These are phyloP conservation scores for Colletotrichum sp. DNA, from an alignment of 2,329 filamentous ascomycete genomes.

Conservation along the genomic window DNA sequence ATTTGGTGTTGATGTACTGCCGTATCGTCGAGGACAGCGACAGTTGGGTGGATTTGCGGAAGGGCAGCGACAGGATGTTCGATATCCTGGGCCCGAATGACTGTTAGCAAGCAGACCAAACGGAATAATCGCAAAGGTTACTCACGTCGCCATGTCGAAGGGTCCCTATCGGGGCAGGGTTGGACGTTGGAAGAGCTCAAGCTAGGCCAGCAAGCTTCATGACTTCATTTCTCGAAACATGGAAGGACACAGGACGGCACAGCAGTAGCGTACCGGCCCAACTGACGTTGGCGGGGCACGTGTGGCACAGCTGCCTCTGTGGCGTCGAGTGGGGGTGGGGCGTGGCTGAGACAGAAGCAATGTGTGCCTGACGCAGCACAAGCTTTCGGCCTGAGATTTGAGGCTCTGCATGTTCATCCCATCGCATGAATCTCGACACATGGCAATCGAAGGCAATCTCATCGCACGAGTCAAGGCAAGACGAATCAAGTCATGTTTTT, in stretches of 20 bases:
- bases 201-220: slow-evolving; percentile 8
- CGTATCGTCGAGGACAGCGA: slow-evolving; percentile 84
- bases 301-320: not conserved
- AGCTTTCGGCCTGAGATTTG: not conserved
- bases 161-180: not conserved
- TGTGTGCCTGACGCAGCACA: not conserved
- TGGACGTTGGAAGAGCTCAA: not conserved
- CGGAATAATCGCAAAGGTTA: not conserved
- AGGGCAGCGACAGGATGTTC: slow-evolving; percentile 81
- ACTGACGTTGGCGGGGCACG: slow-evolving; percentile 23
- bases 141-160: slow-evolving; percentile 31
- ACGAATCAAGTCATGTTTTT: not conserved
- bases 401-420: not conserved
- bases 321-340: slow-evolving; percentile 5
- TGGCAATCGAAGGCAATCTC: not conserved
- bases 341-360: not conserved
- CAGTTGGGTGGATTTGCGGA: slow-evolving; percentile 82
- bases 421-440: not conserved
- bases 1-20: slow-evolving; percentile 96
- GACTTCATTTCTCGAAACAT: slow-evolving; percentile 17
- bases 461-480: not conserved
- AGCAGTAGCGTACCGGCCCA: not conserved
- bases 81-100: slow-evolving; percentile 28
- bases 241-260: not conserved
- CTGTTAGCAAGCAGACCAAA: not conserved